A percentile compares a stretch with the other conserved stretches of the same genome.
Evolutionary conservation across 2,329 filamentous ascomycete species (phyloP).

Genomic region (Penicillium expansum): DNA sequence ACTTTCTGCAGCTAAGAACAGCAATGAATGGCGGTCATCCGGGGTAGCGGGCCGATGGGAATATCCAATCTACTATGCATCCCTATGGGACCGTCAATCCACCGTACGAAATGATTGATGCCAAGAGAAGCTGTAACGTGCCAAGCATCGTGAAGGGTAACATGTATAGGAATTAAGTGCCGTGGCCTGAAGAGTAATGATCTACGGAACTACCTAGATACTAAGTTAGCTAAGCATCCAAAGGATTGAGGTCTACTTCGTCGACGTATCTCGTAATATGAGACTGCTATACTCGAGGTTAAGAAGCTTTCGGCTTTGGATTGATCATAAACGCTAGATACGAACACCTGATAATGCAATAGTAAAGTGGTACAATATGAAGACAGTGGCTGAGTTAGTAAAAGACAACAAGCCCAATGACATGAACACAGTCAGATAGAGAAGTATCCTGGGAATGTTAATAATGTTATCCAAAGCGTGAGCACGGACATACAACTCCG

Average conservation of each 20-base stretch:
- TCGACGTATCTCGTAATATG: not conserved
- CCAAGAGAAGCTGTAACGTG: slow-evolving; percentile 14
- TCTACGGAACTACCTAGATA: slow-evolving; percentile 13
- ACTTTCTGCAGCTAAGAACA: slow-evolving; percentile 4
- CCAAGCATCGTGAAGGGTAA: slow-evolving; percentile 7
- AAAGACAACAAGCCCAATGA: not conserved
- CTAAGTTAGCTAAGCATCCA: not conserved
- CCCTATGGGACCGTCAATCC: not conserved
- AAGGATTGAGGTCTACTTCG: not conserved
- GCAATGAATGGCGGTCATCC: slow-evolving; percentile 8
- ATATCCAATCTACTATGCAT: not conserved
- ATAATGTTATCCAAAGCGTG: not conserved
- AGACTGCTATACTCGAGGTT: not conserved
- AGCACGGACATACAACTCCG: not conserved
- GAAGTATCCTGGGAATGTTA: not conserved
- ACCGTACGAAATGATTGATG: not conserved
- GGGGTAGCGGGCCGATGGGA: slow-evolving; percentile 22
- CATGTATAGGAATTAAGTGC: slow-evolving; percentile 7
- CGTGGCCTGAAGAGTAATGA: slow-evolving; percentile 30
- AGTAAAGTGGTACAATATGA: too few relatives aligned
- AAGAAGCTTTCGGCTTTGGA: not conserved
- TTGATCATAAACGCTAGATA: not conserved
- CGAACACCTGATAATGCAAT: not conserved
- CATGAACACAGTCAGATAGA: not conserved
- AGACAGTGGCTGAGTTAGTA: not conserved